phyloP scores from a whole-genome alignment of 2,329 filamentous ascomycete genomes.

The Fusarium sp. region DNA sequence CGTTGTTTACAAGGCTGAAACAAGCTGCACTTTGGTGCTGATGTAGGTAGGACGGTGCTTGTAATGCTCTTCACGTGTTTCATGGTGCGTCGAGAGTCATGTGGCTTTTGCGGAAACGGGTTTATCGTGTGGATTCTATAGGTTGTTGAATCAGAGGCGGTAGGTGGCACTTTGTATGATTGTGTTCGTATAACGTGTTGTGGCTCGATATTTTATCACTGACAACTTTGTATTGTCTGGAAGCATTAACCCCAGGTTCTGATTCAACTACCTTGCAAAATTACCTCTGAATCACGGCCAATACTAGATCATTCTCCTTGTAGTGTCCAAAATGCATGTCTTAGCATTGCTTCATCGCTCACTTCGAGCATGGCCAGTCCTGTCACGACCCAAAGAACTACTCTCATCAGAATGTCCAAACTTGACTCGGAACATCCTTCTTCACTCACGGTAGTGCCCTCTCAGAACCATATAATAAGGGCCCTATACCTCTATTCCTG shows the following conservation, averaged over 20 bases:
- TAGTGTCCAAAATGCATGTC: too few relatives aligned
- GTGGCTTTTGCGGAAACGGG: not conserved
- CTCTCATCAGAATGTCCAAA: not conserved
- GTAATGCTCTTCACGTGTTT: not conserved
- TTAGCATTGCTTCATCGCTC: not conserved
- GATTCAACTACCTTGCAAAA: not conserved
- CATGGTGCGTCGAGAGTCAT: not conserved
- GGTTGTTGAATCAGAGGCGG: not conserved
- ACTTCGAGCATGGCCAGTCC: not conserved
- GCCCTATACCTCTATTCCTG: not conserved
- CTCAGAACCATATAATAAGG: not conserved
- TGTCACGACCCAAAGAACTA: not conserved
- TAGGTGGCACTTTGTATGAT: not conserved
- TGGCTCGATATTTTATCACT: not conserved
- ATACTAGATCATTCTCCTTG: accelerated
- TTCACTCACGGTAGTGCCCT: not conserved
- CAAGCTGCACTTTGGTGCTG: not conserved
- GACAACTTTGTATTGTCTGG: not conserved
- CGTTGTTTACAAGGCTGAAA: not conserved
- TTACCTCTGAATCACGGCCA: not conserved
- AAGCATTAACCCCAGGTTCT: too few relatives aligned
- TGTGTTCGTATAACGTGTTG: not conserved
- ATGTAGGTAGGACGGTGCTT: not conserved
- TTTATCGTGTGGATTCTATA: not conserved
- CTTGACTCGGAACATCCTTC: not conserved